Evolutionary conservation across 192 early-diverging fungal species (phyloP), one percentile per base, ranked within the genome.

Genomic region (Coemansia sp.): DNA sequence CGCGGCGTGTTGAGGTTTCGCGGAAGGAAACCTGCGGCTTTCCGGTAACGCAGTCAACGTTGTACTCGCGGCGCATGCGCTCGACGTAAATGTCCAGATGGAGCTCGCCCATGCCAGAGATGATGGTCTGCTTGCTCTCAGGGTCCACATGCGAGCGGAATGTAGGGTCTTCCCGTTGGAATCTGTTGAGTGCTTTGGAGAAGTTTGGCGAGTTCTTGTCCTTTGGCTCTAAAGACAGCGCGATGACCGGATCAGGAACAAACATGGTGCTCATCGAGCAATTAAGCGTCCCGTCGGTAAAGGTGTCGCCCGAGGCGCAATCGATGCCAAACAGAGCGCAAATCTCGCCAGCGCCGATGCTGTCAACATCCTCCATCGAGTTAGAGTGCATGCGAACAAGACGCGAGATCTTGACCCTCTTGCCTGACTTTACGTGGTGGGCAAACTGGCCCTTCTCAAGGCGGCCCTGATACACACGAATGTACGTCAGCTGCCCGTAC

Each of bases 11-110:
- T 65, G 95, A 89, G 20, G 97, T 93, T 75, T 99, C 97, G 60
- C 97, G 89, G 91, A 95, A 99, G 20, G 97, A 95, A 38, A 99
- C 97, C 74, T 90, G 94, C 22, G 97, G 97, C 73, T 99, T 99
- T 36, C 97, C 97, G 25, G 93, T 95, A 20, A 89, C 83, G 69
- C 95, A 97, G 62, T 99, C 97, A 29, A 93, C 90, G 67, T 89
- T 90, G 84, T 97, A 99, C 81, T 99, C 97, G 74, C 97, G 89
- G 59, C 91, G 90, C 95, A 99, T 96, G 62, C 97, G 92, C 82
- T 99, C 97, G 55, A 99, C 94, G 83, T 97, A 99, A 70, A 93
- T 90, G 65, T 93, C 90, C 40, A 93, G 76, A 73, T 93, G 92
- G 32, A 93, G 79, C 77, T 93, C 92, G 70, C 92, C 92, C 92